Evolutionary conservation across 1,284 basidiomycete genomes (phyloP).

Genomic region (Fomitiporia mediterranea): DNA sequence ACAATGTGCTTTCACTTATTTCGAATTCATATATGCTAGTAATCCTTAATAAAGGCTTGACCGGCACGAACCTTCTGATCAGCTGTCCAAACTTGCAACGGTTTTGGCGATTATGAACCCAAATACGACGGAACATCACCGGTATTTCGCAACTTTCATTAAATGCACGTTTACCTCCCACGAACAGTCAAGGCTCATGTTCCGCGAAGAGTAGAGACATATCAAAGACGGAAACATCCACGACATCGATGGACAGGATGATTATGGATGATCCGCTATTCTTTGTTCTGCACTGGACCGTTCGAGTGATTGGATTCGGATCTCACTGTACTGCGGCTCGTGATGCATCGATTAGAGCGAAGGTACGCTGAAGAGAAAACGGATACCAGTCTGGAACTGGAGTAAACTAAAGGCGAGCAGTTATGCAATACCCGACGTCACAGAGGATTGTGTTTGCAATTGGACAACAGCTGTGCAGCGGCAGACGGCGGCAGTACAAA

Average conservation of each 20-base stretch:
- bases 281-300: not conserved
- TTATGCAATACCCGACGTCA: not conserved
- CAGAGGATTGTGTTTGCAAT: no score
- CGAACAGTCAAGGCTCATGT: not conserved
- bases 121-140: not conserved
- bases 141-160: not conserved
- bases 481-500: not conserved
- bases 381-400: not conserved
- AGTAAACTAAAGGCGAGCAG: not conserved
- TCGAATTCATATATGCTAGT: not conserved
- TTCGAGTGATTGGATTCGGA: not conserved
- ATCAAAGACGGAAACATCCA: not conserved
- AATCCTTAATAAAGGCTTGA: not conserved
- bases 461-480: not conserved
- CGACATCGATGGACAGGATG: not conserved
- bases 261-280: not conserved
- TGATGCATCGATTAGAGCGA: not conserved
- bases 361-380: not conserved
- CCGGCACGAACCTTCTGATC: not conserved
- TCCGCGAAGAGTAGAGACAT: not conserved
- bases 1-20: not conserved
- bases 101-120: not conserved
- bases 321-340: not conserved
- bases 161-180: not conserved
- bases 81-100: not conserved